phyloP scores from a whole-genome alignment of 768 basidiomycete genomes.

The Phanerochaete sordida region DNA sequence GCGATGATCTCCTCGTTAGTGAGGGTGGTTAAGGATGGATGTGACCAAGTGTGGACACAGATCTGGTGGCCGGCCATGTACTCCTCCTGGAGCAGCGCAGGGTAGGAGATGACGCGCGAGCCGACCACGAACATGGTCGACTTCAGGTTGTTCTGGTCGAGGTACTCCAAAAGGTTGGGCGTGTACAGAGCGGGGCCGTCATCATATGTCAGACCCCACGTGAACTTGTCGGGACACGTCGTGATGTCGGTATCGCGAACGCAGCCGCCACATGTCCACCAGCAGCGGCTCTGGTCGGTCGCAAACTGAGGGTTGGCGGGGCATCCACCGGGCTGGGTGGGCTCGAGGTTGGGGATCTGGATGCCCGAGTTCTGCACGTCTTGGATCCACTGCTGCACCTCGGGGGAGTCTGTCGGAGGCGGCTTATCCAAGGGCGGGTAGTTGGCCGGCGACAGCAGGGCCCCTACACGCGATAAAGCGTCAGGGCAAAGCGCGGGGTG shows the following conservation, averaged over 20 bases:
- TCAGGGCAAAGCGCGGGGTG: background rate
- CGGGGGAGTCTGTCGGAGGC: slow-evolving; percentile 56
- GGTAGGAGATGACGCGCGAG: slow-evolving; percentile 72
- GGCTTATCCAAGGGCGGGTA: slow-evolving; percentile 66
- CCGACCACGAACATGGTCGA: slow-evolving; percentile 89
- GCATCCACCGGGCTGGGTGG: slow-evolving; percentile 47
- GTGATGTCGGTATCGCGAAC: slow-evolving; percentile 64
- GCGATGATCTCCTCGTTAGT: slow-evolving; percentile 82
- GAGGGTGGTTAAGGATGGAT: slow-evolving; percentile 66
- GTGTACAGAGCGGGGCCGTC: slow-evolving; percentile 84
- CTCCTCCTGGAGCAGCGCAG: slow-evolving; percentile 64
- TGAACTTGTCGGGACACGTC: slow-evolving; percentile 63
- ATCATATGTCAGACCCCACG: slow-evolving; percentile 63
- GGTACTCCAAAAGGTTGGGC: slow-evolving; percentile 65
- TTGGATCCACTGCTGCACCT: slow-evolving; percentile 70
- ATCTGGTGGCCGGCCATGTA: slow-evolving; percentile 81
- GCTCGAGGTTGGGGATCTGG: slow-evolving; percentile 49
- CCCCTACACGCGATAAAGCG: slow-evolving; percentile 28
- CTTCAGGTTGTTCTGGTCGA: slow-evolving; percentile 59
- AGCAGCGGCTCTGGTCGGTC: slow-evolving; percentile 54
- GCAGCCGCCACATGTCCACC: slow-evolving; percentile 83
- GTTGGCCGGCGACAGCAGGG: slow-evolving; percentile 42
- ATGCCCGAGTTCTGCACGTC: slow-evolving; percentile 56
- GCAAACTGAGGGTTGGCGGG: slow-evolving; percentile 51
- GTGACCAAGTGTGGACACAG: slow-evolving; percentile 70